Evolutionary conservation across 805 yeast species (phyloP).

Genomic region (Candida takata): DNA sequence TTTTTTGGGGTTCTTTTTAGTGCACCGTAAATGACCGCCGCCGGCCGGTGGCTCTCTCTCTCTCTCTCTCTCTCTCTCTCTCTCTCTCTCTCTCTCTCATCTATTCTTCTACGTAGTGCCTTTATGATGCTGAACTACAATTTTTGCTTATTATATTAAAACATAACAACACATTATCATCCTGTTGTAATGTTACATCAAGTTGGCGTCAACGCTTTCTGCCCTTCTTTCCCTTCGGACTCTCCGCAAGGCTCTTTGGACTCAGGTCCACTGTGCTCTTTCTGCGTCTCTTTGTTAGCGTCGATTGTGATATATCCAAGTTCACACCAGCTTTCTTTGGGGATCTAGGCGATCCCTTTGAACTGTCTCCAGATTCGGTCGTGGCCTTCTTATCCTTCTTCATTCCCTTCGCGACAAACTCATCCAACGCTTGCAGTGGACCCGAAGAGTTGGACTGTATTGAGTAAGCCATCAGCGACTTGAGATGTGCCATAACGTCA

Average conservation of each 20-base stretch:
- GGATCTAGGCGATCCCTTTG: neutral
- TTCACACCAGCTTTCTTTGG: constrained; percentile 1
- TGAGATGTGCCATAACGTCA: constrained; percentile 69
- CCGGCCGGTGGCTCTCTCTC: too few relatives aligned
- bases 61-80: too few relatives aligned
- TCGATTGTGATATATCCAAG: constrained; percentile 28
- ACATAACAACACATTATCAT: too few relatives aligned
- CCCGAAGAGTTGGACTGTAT: constrained; percentile 39
- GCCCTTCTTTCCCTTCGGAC: constrained; percentile 9
- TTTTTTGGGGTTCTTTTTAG: too few relatives aligned
- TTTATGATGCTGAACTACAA: too few relatives aligned
- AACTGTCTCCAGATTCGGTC: too few relatives aligned
- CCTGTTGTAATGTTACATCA: too few relatives aligned
- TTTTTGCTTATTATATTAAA: too few relatives aligned
- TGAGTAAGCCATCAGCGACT: constrained; percentile 56
- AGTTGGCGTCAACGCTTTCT: constrained; percentile 1
- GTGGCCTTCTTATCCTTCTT: constrained; percentile 5
- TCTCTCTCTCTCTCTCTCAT: too few relatives aligned
- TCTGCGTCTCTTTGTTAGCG: constrained; percentile 29
- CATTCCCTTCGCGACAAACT: constrained; percentile 23
- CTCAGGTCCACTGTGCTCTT: constrained; percentile 21
- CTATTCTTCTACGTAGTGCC: too few relatives aligned
- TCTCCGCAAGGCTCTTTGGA: constrained; percentile 17
- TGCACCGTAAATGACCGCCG: too few relatives aligned
- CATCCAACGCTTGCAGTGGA: constrained; percentile 49